These are phyloP conservation scores for Oenanthe javanica DNA, from an alignment of 140 eudicot genomes.

Conservation along the genomic window DNA sequence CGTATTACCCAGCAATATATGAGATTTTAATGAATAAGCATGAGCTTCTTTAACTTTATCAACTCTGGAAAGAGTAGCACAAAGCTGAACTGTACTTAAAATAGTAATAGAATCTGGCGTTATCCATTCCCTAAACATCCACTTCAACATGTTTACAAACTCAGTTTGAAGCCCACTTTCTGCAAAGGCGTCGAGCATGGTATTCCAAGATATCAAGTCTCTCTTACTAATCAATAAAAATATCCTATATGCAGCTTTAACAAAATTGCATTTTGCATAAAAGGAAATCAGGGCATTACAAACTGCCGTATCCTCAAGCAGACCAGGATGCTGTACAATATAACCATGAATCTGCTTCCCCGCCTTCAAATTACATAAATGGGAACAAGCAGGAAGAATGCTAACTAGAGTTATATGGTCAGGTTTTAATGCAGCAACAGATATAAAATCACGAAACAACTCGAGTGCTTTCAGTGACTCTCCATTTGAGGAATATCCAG, in stretches of 20 bases:
- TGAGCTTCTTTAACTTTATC: slow-evolving; percentile 67
- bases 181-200: slow-evolving; percentile 59
- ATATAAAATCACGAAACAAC: slow-evolving; percentile 34
- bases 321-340: slow-evolving; percentile 32
- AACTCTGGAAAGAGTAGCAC: slow-evolving; percentile 22
- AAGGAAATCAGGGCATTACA: slow-evolving; percentile 59
- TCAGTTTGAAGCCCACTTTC: slow-evolving; percentile 26
- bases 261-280: slow-evolving; percentile 57
- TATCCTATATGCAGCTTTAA: slow-evolving; percentile 33
- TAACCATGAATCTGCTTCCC: slow-evolving; percentile 80
- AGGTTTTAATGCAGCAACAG: slow-evolving; percentile 22
- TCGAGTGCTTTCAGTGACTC: slow-evolving; percentile 52
- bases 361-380: slow-evolving; percentile 29
- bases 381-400: slow-evolving; percentile 59
- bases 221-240: slow-evolving; percentile 36
- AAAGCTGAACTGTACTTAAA: slow-evolving; percentile 44
- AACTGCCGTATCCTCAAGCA: slow-evolving; percentile 41
- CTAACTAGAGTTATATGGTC: slow-evolving; percentile 57
- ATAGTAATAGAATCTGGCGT: slow-evolving; percentile 68
- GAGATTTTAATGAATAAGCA: slow-evolving; percentile 46
- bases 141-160: slow-evolving; percentile 28
- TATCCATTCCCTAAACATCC: slow-evolving; percentile 48
- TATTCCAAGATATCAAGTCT: slow-evolving; percentile 86
- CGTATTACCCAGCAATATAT: slow-evolving; percentile 17
- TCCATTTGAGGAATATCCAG: slow-evolving; percentile 59